These are phyloP conservation scores for Trichoderma sp. DNA, from an alignment of 2,329 filamentous ascomycete species.

Conservation along the genomic window DNA sequence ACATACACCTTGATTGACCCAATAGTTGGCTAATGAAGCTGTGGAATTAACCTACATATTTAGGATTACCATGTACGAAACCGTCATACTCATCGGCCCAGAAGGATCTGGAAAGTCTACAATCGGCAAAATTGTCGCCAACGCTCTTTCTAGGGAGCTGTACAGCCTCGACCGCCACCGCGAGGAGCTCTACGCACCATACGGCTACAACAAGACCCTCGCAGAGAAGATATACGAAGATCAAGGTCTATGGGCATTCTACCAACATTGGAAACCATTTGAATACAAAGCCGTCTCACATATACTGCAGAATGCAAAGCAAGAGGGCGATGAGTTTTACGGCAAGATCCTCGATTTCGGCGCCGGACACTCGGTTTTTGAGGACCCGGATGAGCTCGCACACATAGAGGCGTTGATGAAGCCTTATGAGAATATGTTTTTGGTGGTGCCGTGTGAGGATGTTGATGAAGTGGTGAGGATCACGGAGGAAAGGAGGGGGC, in stretches of 20 bases:
- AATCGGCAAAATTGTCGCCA: slow-evolving; percentile 18
- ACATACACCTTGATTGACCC: rapidly evolving
- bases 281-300: slow-evolving; percentile 8
- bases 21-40: no score
- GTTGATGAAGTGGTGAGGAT: slow-evolving; percentile 19
- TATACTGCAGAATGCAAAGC: not conserved
- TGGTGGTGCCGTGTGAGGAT: slow-evolving; percentile 22
- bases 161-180: slow-evolving; percentile 28
- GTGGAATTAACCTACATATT: not conserved
- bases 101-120: slow-evolving; percentile 29
- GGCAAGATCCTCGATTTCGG: slow-evolving; percentile 27
- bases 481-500: slow-evolving; percentile 18
- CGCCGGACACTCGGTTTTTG: slow-evolving; percentile 27
- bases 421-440: slow-evolving; percentile 8
- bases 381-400: slow-evolving; percentile 10
- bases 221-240: not conserved
- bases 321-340: slow-evolving; percentile 13
- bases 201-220: slow-evolving; percentile 16
- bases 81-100: slow-evolving; percentile 26
- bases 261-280: slow-evolving; percentile 11
- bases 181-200: slow-evolving; percentile 27
- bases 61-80: not conserved
- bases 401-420: slow-evolving; percentile 11
- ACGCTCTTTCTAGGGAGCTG: slow-evolving; percentile 6
- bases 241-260: slow-evolving; percentile 1